A percentile compares a stretch with the other conserved stretches of the same genome.
These are phyloP conservation scores for Phytophthora nicotianae DNA, from an alignment of 352 stramenopile genomes.

Conservation along the genomic window DNA sequence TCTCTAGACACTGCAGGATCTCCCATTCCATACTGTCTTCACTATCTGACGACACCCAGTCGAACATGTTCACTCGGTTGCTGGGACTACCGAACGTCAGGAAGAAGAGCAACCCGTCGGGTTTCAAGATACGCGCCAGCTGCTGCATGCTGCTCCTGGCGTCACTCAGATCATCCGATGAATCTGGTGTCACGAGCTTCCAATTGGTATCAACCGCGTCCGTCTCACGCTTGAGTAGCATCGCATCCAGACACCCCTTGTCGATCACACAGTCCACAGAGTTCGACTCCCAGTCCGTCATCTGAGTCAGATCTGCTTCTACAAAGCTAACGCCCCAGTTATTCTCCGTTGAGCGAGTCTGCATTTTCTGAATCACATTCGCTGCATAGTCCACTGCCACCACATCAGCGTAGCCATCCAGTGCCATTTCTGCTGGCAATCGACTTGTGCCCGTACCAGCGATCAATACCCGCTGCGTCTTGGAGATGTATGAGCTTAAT, in stretches of 20 bases:
- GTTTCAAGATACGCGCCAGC: conserved; percentile 46
- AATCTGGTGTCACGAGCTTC: conserved; percentile 48
- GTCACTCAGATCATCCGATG: conserved; percentile 45
- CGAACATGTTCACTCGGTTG: conserved; percentile 59
- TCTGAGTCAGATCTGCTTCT: conserved; percentile 51
- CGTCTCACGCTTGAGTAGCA: conserved; percentile 59
- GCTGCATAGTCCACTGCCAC: conserved; percentile 60
- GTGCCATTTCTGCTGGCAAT: conserved; percentile 51
- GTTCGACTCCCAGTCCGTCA: conserved; percentile 41
- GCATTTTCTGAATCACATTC: conserved; percentile 62
- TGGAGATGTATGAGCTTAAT: conserved; percentile 39
- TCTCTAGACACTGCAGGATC: conserved; percentile 57
- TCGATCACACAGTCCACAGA: conserved; percentile 58
- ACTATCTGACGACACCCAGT: conserved; percentile 34
- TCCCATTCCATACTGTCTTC: conserved; percentile 45
- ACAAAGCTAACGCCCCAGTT: conserved; percentile 45
- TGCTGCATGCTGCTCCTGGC: conserved; percentile 46
- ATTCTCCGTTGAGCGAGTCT: conserved; percentile 36
- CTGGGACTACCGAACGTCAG: conserved; percentile 55
- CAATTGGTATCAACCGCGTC: conserved; percentile 46
- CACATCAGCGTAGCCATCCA: conserved; percentile 49
- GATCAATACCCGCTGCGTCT: conserved; percentile 41
- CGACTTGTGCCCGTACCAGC: conserved; percentile 55
- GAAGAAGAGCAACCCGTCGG: conserved; percentile 45
- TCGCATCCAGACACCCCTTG: conserved; percentile 65